Percentiles rank a stretch among this genome's conserved stretches.
phyloP scores from a whole-genome alignment of 768 basidiomycete species.

The Amanita fuliginea region DNA sequence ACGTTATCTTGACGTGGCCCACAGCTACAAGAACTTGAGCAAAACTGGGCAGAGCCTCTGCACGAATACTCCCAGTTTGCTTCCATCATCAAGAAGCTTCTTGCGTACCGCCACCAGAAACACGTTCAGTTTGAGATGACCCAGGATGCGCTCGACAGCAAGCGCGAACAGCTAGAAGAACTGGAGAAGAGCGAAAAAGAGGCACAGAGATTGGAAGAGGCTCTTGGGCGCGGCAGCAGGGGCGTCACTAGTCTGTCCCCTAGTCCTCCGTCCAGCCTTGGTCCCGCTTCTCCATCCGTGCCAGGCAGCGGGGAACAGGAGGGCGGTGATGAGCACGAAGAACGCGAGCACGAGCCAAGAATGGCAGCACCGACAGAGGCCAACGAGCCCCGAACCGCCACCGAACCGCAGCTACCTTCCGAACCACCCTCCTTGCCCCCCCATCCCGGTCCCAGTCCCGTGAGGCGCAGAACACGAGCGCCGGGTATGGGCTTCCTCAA shows the following conservation, averaged over 20 bases:
- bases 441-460: slow-evolving; percentile 70
- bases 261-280: slow-evolving; percentile 10
- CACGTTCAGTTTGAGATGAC: slow-evolving; percentile 98
- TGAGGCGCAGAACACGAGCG: slow-evolving; percentile 39
- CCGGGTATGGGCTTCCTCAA: slow-evolving; percentile 83
- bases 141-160: slow-evolving; percentile 77
- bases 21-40: slow-evolving; percentile 88
- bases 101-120: slow-evolving; percentile 94
- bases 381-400: slow-evolving; percentile 3
- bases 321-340: no score
- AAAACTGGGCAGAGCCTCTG: slow-evolving; percentile 91
- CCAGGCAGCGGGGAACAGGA: no score
- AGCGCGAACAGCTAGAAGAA: slow-evolving; percentile 76
- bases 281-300: not conserved
- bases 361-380: slow-evolving; percentile 15
- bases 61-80: slow-evolving; percentile 96
- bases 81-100: slow-evolving; percentile 85
- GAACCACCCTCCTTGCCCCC: slow-evolving; percentile 51
- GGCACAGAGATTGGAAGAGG: slow-evolving; percentile 80
- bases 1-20: not conserved
- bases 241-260: slow-evolving; percentile 7
- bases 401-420: not conserved
- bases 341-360: no score
- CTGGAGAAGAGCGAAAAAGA: slow-evolving; percentile 90
- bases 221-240: slow-evolving; percentile 55